Evolutionary conservation across 768 basidiomycete species (phyloP), one percentile per base, ranked within the genome.

Genomic region (Pisolithus marmoratus): DNA sequence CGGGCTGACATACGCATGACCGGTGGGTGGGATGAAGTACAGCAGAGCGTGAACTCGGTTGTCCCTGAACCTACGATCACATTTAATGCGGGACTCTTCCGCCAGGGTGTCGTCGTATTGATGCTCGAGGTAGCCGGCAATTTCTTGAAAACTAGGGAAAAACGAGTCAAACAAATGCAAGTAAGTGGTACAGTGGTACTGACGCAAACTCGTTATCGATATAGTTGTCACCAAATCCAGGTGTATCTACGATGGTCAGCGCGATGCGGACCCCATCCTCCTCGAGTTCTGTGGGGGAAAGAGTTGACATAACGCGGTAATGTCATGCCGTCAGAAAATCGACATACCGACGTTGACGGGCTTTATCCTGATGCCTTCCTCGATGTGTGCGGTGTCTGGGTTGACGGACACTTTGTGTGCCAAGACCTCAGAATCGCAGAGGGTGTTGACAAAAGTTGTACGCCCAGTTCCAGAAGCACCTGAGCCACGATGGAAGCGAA

Each of bases 21-120:
- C 94, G n/a, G 94, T 97, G 5, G 96, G 96, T 40, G 94, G 87
- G 73, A 98, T 97, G 68, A 99, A 99, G 76, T 98, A 98, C 51
- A 99, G 80, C 51, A 98, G 77, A 23, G 94, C 95, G 58, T 98
- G 96, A 2, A 97, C 85, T 57, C 96, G 81, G 77, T 97, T 97
- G 71, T 99, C 96, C 66, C 94, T 85, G 82, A 98, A 99, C 57
- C 96, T 87, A 27, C 95, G 94, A 72, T 97, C 97, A 79, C 96
- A 94, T 76, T 96, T 98, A 74, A 99, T 99, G 59, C 96, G 83
- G 49, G 92, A 95, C 74, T 99, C 96, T 69, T 98, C 95, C 4
- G 95, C 94, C 58, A 99, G 77, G 65, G 97, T 95, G 62, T 99
- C 94, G 55, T 99, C 96, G 72, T 98, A 98, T 83, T 98, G 94